Conservation (phyloP, 352 stramenopile species). For the Phytophthora multivora region DNA sequence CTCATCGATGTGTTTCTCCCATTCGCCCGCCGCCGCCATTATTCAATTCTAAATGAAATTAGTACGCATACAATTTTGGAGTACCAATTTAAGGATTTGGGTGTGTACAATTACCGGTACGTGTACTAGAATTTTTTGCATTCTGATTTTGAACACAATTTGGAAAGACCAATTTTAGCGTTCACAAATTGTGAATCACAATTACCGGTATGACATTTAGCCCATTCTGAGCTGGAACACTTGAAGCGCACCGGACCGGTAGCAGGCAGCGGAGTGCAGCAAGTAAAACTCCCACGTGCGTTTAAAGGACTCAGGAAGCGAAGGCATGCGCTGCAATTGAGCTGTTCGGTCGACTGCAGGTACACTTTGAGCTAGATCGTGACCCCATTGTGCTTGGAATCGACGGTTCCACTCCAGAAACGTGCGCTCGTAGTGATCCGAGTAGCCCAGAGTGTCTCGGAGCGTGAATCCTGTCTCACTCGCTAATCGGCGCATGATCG, state of each 20-base stretch:
- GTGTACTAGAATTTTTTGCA: no score
- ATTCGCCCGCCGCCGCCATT: slow-evolving; percentile 36
- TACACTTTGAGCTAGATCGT: slow-evolving; percentile 19
- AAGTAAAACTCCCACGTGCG: slow-evolving; percentile 91
- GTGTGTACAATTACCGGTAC: no score
- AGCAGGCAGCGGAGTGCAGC: slow-evolving; percentile 86
- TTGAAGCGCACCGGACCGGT: slow-evolving; percentile 70
- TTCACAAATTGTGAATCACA: no score
- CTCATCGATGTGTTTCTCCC: slow-evolving; percentile 79
- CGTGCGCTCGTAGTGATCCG: slow-evolving; percentile 84
- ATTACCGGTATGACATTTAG: slow-evolving; percentile 16
- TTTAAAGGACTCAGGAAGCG: slow-evolving; percentile 77
- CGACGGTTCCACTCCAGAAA: slow-evolving; percentile 84
- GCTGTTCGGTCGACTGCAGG: neutral
- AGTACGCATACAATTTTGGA: no score
- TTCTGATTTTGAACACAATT: neutral
- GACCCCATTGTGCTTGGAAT: slow-evolving; percentile 67
- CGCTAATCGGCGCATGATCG: slow-evolving; percentile 49
- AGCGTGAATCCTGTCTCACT: slow-evolving; percentile 64
- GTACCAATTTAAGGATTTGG: no score
- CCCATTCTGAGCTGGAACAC: slow-evolving; percentile 70
- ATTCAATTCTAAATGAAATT: neutral
- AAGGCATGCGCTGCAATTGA: slow-evolving; percentile 25
- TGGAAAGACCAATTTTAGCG: no score
- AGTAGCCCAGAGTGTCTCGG: slow-evolving; percentile 67